These are phyloP conservation scores for Hyphodiscus sp. DNA, from an alignment of 2,329 filamentous ascomycete genomes.

Conservation along the genomic window DNA sequence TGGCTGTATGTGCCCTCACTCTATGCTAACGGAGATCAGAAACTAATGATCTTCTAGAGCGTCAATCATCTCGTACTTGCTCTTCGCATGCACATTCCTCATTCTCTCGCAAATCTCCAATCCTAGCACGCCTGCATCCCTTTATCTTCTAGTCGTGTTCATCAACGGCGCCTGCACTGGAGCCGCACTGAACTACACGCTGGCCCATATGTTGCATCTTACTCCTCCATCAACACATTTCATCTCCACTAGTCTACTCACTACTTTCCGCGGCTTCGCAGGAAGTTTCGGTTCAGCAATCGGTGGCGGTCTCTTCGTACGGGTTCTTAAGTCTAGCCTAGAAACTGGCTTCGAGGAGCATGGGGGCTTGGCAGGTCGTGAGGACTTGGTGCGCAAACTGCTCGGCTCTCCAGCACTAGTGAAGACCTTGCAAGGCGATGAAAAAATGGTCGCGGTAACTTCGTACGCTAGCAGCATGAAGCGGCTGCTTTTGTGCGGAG, in stretches of 20 bases:
- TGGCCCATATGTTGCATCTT: conserved; percentile 73
- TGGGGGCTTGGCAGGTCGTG: conserved; percentile 22
- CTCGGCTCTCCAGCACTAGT: conserved; percentile 54
- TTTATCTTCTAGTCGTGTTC: conserved; percentile 58
- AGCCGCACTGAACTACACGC: conserved; percentile 70
- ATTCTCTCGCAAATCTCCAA: conserved; percentile 50
- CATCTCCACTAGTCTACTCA: conserved; percentile 67
- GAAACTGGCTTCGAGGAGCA: conserved; percentile 33
- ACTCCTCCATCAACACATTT: conserved; percentile 62
- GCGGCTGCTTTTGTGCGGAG: conserved; percentile 45
- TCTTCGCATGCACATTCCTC: conserved; percentile 57
- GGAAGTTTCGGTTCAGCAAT: conserved; percentile 76
- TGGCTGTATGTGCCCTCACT: conserved; percentile 43
- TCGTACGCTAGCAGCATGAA: conserved; percentile 49
- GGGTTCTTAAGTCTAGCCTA: conserved; percentile 19
- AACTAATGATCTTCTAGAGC: conserved; percentile 33
- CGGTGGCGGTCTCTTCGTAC: conserved; percentile 53
- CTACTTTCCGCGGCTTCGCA: conserved; percentile 76
- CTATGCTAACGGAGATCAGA: background rate
- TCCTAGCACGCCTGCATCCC: conserved; percentile 39
- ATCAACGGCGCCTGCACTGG: conserved; percentile 67
- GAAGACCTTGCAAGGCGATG: conserved; percentile 38
- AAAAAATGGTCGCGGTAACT: conserved; percentile 43
- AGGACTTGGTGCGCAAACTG: conserved; percentile 45
- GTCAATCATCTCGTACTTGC: conserved; percentile 49